Evolutionary conservation across 2,329 filamentous ascomycete genomes (phyloP).

Genomic region (Mycocentrospora acerina): DNA sequence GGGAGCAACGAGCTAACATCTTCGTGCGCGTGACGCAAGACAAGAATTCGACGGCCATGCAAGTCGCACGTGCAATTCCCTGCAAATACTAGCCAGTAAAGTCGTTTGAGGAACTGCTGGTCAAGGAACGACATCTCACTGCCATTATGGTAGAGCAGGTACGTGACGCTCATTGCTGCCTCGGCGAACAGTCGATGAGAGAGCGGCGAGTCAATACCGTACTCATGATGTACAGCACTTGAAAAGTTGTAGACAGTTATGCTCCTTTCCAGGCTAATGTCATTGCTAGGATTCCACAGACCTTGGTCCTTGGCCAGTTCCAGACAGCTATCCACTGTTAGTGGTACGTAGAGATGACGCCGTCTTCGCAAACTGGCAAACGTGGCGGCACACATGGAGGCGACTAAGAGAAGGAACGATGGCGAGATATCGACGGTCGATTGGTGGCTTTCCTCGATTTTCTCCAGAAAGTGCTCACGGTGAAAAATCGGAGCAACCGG

Average conservation of each 20-base stretch:
- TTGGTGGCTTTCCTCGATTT: background rate
- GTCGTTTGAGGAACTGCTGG: conserved; percentile 15
- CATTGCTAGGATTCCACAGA: conserved; percentile 10
- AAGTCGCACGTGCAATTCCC: conserved; percentile 21
- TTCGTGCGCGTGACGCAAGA: conserved; percentile 18
- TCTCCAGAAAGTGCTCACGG: conserved; percentile 8
- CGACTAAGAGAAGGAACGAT: conserved; percentile 13
- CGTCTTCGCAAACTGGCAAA: conserved; percentile 17
- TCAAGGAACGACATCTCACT: conserved; percentile 13
- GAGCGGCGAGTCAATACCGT: conserved; percentile 14
- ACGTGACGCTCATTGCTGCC: conserved; percentile 14
- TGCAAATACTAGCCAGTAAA: conserved; percentile 23
- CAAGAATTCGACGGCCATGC: conserved; percentile 15
- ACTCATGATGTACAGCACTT: conserved; percentile 14
- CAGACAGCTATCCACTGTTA: conserved; percentile 17
- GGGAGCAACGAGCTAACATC: conserved; percentile 12
- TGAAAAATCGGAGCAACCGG: conserved; percentile 20
- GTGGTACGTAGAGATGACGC: conserved; percentile 12
- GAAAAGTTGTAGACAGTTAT: conserved; percentile 21
- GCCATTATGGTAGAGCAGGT: conserved; percentile 12
- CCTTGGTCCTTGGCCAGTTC: conserved; percentile 14
- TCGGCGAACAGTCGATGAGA: conserved; percentile 14
- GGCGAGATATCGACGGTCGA: background rate
- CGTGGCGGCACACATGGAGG: conserved; percentile 20
- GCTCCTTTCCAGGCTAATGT: conserved; percentile 13